phyloP scores from a whole-genome alignment of 2,329 filamentous ascomycete species.

The Graphilbum sp. region DNA sequence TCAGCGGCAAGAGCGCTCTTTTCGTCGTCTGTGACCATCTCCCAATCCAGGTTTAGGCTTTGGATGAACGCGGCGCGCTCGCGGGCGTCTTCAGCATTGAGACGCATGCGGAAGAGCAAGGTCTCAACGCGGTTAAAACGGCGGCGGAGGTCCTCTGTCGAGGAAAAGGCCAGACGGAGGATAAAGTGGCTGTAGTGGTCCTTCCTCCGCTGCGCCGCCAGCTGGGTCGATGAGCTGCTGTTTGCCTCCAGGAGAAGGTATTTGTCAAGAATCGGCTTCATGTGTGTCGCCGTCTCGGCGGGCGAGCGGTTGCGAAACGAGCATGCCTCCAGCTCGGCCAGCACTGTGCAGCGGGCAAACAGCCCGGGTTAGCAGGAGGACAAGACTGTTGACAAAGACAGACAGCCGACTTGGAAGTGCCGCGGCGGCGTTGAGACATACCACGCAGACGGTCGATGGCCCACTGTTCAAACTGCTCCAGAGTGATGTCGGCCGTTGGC shows the following conservation, averaged over 20 bases:
- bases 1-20: conserved; percentile 45
- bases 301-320: conserved; percentile 81
- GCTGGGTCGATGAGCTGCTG: conserved; percentile 39
- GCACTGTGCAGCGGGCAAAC: conserved; percentile 33
- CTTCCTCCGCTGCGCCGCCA: conserved; percentile 66
- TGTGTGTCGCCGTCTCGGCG: conserved; percentile 68
- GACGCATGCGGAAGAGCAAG: conserved; percentile 71
- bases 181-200: conserved; percentile 99
- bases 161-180: conserved; percentile 77
- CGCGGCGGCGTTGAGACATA: conserved; percentile 17
- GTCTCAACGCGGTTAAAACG: conserved; percentile 79
- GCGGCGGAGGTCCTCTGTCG: conserved; percentile 75
- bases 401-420: not conserved
- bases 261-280: conserved; percentile 76
- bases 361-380: not conserved
- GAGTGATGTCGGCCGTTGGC: conserved; percentile 82
- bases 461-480: conserved; percentile 98
- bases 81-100: conserved; percentile 55
- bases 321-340: conserved; percentile 82
- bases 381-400: not conserved
- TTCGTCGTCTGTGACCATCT: conserved; percentile 65
- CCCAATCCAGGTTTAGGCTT: conserved; percentile 67
- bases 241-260: conserved; percentile 68
- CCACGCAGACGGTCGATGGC: conserved; percentile 80
- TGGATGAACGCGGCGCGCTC: conserved; percentile 67